Evolutionary conservation across 2,329 filamentous ascomycete genomes (phyloP).

Genomic region (Ophiosphaerella herpotricha): DNA sequence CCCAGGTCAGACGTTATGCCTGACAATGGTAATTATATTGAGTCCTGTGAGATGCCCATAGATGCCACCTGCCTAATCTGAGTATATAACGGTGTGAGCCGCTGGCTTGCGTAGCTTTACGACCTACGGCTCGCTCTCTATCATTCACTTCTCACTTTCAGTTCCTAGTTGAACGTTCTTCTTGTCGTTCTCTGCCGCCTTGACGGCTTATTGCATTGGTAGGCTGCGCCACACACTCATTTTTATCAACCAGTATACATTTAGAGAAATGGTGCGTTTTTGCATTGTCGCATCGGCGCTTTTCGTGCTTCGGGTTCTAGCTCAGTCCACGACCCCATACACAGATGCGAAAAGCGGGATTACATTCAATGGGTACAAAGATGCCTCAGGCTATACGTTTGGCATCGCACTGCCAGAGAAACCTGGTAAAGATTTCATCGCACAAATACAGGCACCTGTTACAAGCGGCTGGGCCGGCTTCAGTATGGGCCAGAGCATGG

Average conservation of each 20-base stretch:
- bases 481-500: constrained; percentile 56
- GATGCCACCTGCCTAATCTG: background rate
- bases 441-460: constrained; percentile 53
- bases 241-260: constrained; percentile 9
- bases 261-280: constrained; percentile 33
- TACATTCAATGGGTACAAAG: constrained; percentile 37
- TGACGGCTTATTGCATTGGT: constrained; percentile 38
- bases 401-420: constrained; percentile 58
- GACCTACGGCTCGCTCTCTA: constrained; percentile 15
- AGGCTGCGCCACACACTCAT: constrained; percentile 32
- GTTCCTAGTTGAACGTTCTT: constrained; percentile 21
- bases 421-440: constrained; percentile 58
- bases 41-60: constrained; percentile 22
- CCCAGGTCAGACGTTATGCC: constrained; percentile 9
- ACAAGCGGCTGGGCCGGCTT: constrained; percentile 58
- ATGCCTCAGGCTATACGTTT: constrained; percentile 51
- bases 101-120: background rate
- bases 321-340: constrained; percentile 32
- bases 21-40: constrained; percentile 19
- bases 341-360: constrained; percentile 42
- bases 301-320: constrained; percentile 28
- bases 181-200: constrained; percentile 32
- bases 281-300: constrained; percentile 32
- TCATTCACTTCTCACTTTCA: constrained; percentile 18
- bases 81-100: constrained; percentile 18